Conservation (phyloP, 768 basidiomycete species). For the Chalciporus chontae region DNA sequence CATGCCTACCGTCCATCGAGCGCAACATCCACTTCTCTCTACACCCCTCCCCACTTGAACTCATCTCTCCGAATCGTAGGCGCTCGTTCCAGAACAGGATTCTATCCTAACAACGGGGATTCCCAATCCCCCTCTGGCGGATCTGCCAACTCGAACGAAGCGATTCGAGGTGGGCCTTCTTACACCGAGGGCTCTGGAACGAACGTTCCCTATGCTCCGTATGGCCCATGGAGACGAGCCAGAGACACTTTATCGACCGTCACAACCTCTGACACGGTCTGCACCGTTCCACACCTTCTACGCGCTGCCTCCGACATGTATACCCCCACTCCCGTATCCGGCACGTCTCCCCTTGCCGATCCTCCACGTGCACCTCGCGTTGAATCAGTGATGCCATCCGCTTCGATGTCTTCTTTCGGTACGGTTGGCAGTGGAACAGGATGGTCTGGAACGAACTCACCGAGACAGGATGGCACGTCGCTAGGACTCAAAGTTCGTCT, state of each 20-base stretch:
- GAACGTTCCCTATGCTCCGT: background rate
- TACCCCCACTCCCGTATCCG: background rate
- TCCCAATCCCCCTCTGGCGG: background rate
- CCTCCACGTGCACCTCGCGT: background rate
- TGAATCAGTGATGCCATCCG: background rate
- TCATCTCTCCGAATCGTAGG: slow-evolving; percentile 2
- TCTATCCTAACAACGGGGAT: slow-evolving; percentile 4
- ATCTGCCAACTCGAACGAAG: background rate
- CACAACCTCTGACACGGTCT: slow-evolving; percentile 15
- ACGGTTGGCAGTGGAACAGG: background rate
- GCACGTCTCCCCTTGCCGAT: slow-evolving; percentile 1
- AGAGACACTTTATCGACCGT: slow-evolving; percentile 23
- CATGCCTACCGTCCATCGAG: slow-evolving; percentile 13
- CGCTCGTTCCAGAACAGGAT: slow-evolving; percentile 13
- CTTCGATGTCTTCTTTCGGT: background rate
- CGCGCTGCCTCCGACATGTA: slow-evolving; percentile 1
- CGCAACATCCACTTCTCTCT: slow-evolving; percentile 12
- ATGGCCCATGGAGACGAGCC: background rate
- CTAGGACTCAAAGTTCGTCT: slow-evolving; percentile 19
- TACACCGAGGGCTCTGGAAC: background rate
- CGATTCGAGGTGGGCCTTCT: background rate
- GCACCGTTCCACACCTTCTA: slow-evolving; percentile 1
- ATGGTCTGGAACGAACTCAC: background rate
- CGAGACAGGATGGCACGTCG: slow-evolving; percentile 2
- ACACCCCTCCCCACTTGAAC: slow-evolving; percentile 5